These are phyloP conservation scores for Chaetoceros tenuissimus DNA, from an alignment of 108 stramenopile genomes.

Conservation along the genomic window DNA sequence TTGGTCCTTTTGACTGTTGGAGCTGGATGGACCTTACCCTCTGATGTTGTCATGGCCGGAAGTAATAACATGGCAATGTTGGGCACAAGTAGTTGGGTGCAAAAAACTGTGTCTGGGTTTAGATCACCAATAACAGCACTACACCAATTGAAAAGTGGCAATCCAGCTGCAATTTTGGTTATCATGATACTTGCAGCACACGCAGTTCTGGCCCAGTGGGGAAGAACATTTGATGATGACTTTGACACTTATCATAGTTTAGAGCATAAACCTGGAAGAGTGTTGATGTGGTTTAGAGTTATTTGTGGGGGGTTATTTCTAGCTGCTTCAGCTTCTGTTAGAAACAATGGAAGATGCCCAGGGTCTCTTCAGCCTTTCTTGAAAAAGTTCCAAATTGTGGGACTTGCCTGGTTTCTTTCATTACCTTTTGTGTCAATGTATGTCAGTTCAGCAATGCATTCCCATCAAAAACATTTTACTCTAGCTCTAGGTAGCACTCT, in stretches of 20 bases:
- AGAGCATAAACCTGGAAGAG: constrained; percentile 71
- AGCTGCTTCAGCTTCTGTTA: constrained; percentile 39
- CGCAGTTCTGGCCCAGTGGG: constrained; percentile 68
- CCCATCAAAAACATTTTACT: constrained; percentile 57
- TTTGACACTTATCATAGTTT: constrained; percentile 82
- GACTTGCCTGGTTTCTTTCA: constrained; percentile 59
- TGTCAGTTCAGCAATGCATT: constrained; percentile 43
- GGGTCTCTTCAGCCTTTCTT: constrained; percentile 55
- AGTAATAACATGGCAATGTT: constrained; percentile 16
- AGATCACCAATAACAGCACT: constrained; percentile 34
- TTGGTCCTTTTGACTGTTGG: constrained; percentile 56
- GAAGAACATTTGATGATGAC: constrained; percentile 75
- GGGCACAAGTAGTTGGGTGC: constrained; percentile 11
- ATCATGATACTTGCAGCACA: constrained; percentile 37
- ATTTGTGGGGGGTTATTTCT: constrained; percentile 45
- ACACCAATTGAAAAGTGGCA: constrained; percentile 26
- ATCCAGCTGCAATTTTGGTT: constrained; percentile 32
- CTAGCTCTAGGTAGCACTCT: constrained; percentile 48
- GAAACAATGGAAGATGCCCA: constrained; percentile 48
- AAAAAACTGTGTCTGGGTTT: constrained; percentile 36
- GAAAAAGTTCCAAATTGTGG: constrained; percentile 51
- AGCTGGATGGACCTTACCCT: constrained; percentile 79
- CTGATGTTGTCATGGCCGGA: constrained; percentile 44
- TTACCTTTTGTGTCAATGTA: constrained; percentile 59
- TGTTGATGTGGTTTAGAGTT: constrained; percentile 65